These are phyloP conservation scores for Dinochytrium kinnereticum DNA, from an alignment of 371 early-diverging fungal species.

Conservation along the genomic window DNA sequence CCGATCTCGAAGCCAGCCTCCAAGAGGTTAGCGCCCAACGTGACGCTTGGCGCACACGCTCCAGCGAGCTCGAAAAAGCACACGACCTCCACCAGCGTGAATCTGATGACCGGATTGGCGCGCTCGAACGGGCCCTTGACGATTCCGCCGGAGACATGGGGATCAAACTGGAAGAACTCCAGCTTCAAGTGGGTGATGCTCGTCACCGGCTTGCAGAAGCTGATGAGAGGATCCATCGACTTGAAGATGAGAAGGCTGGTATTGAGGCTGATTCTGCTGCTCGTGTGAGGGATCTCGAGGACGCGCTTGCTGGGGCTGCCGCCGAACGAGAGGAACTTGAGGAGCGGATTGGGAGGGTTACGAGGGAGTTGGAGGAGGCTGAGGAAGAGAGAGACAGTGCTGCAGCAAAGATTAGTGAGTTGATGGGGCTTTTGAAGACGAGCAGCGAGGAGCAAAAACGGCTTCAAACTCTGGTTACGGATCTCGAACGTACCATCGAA, in stretches of 20 bases:
- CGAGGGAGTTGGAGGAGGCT: conserved; percentile 10
- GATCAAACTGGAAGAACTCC: conserved; percentile 27
- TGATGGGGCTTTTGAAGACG: neutral
- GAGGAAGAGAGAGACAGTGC: conserved; percentile 22
- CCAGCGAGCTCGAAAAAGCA: neutral
- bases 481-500: conserved; percentile 23
- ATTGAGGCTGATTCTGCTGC: conserved; percentile 8
- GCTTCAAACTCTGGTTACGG: neutral
- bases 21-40: neutral
- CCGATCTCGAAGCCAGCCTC: conserved; percentile 20
- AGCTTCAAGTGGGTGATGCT: conserved; percentile 11
- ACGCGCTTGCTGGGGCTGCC: conserved; percentile 5
- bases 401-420: conserved; percentile 13
- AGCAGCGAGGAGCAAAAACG: neutral
- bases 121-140: conserved; percentile 29
- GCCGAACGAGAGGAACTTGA: conserved; percentile 23
- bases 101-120: conserved; percentile 12
- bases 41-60: conserved; percentile 9
- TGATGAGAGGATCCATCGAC: conserved; percentile 11
- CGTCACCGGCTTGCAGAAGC: neutral
- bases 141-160: conserved; percentile 22
- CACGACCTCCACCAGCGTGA: conserved; percentile 9
- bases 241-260: conserved; percentile 12
- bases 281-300: conserved; percentile 16
- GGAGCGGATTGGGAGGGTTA: conserved; percentile 5